Conservation (phyloP, 768 basidiomycete species). For the Pulveroboletus sp. region DNA sequence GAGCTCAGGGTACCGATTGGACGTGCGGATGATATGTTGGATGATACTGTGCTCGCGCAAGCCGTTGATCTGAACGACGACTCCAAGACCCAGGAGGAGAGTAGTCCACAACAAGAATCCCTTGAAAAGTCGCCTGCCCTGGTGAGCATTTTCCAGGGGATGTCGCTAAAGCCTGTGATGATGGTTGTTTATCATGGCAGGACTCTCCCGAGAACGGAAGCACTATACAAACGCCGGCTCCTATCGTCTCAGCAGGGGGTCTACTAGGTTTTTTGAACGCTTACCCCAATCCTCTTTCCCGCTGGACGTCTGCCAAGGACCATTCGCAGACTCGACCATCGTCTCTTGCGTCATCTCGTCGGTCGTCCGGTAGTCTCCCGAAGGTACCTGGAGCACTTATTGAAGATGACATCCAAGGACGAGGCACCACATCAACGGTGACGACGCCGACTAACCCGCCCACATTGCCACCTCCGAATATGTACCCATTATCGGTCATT, state of each 20-base stretch:
- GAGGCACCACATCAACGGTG: neutral
- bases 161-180: neutral
- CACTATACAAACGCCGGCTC: conserved; percentile 13
- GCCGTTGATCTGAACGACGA: conserved; percentile 11
- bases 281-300: conserved; percentile 54
- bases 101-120: conserved; percentile 15
- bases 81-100: conserved; percentile 17
- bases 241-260: conserved; percentile 33
- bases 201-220: conserved; percentile 25
- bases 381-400: conserved; percentile 37
- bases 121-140: conserved; percentile 13
- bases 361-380: conserved; percentile 19
- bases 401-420: conserved; percentile 12
- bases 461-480: conserved; percentile 4
- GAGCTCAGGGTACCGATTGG: conserved; percentile 58
- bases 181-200: conserved; percentile 6
- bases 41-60: conserved; percentile 30
- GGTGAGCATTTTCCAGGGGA: conserved; percentile 16
- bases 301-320: conserved; percentile 38
- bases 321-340: conserved; percentile 16
- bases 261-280: conserved; percentile 57
- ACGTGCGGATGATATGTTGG: conserved; percentile 55
- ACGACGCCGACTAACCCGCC: conserved; percentile 3
- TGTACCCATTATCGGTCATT: conserved; percentile 50
- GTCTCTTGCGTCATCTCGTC: conserved; percentile 21